Evolutionary conservation across 2,329 filamentous ascomycete species (phyloP).

Genomic region (Lasiodiplodia citricola): DNA sequence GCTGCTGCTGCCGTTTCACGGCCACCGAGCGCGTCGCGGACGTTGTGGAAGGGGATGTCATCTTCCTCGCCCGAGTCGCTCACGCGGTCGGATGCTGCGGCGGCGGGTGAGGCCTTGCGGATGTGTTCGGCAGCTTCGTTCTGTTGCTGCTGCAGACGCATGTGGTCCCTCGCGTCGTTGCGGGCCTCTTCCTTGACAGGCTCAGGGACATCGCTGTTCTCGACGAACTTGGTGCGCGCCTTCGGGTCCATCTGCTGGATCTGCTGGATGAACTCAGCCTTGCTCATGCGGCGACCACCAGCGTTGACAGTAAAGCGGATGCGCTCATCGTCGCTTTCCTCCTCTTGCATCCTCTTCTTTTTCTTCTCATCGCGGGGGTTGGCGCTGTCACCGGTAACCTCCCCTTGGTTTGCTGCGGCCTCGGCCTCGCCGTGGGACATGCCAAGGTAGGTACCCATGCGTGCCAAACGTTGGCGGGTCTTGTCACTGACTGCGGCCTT

Average conservation of each 20-base stretch:
- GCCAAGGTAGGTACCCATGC: constrained; percentile 62
- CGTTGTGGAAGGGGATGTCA: constrained; percentile 55
- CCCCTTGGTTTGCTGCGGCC: background rate
- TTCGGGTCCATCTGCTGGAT: constrained; percentile 74
- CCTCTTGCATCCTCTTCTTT: constrained; percentile 43
- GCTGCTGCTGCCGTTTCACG: constrained; percentile 46
- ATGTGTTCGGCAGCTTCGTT: background rate
- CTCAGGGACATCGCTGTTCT: constrained; percentile 54
- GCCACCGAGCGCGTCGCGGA: constrained; percentile 42
- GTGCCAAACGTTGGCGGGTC: constrained; percentile 52
- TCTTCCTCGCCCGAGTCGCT: constrained; percentile 40
- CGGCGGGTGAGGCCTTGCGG: background rate
- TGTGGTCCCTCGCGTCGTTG: constrained; percentile 46
- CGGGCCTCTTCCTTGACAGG: constrained; percentile 53
- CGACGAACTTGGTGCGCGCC: constrained; percentile 59
- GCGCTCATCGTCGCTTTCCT: constrained; percentile 70
- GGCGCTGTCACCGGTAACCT: constrained; percentile 27
- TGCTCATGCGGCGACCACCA: constrained; percentile 76
- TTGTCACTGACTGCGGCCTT: constrained; percentile 40
- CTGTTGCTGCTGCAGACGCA: constrained; percentile 36
- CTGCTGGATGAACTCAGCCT: constrained; percentile 78
- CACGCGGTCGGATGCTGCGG: background rate
- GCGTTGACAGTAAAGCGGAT: constrained; percentile 79
- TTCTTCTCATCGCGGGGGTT: constrained; percentile 28
- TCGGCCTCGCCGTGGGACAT: constrained; percentile 31